Base-by-base conservation (phyloP, 2,329 filamentous ascomycete genomes). In the Aspergillus hiratsukae region DNA sequence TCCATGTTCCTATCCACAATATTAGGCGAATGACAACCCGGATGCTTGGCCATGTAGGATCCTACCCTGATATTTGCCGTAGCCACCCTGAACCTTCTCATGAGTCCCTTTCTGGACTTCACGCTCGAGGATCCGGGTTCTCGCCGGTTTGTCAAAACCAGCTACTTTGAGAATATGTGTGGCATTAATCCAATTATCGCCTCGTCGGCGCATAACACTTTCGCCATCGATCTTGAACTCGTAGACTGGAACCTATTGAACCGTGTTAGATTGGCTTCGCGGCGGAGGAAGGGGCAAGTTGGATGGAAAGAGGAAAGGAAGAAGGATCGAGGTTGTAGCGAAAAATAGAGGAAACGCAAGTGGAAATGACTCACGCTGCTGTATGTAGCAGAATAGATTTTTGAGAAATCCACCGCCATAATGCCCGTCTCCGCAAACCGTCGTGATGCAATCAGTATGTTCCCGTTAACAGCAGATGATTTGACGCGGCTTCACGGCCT, bases 151-250 rank as follows among this genome's bases (percentile, higher is more conserved):
- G 75, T 99, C 94, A 70, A 96, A 96, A 55, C 93, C 93, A 60
- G 94, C 94, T 43, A 95, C 91, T 72, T 99, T 99, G 50, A 99
- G 80, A 58, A 99, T 97, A 71, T 99, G 94, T 53, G 94, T 99
- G n/a, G 94, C 94, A 80, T 99, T 99, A 78, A 99, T 94, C 91
- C 93, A 99, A 75, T 97, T 87, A 74, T 99, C 94, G 53, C 86
- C 84, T 58, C 93, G 87, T 51, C 94, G 86, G 73, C 94, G 88
- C 94, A 99, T 99, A 63, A 97, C 89, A 89, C 97, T 91, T 71
- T 95, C 91, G 63, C 80, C 81, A 37, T 87, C 90, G 66, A 96
- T 87, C 72, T 95, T 91, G 76, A 86, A 94, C 72, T 97, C 94
- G 72, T 94, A 97, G 10, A 97, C 93, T 37, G 93, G 93, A 59